Evolutionary conservation across 2,329 filamentous ascomycete species (phyloP), one percentile per base, ranked within the genome.

Genomic region (Alternaria triticina): DNA sequence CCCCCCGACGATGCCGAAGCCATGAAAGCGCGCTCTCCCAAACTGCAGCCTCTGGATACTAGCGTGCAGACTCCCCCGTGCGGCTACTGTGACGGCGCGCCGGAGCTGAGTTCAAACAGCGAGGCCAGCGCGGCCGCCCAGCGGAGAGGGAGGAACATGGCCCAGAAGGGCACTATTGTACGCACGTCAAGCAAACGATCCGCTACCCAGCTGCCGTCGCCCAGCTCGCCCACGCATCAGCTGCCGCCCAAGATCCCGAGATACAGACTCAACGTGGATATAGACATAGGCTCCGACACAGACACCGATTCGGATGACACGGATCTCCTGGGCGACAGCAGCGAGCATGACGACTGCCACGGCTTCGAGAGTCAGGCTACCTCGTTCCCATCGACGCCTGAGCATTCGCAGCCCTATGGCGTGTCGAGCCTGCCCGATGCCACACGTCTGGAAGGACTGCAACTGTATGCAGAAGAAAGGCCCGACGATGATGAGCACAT

Each of bases 41-140:
- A 79, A 64, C 71, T 77, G 44, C 75, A 78, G 66, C 71, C 76
- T 11, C 75, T 79, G 40, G 76, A 79, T 66, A 78, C 77, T 46
- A 74, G 64, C 61, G 75, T 77, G 50, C 74, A 74, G 59, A 71
- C 72, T 3, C 68, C 74, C 46, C 74, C 67, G 62, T 78, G 77
- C 62, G 74, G 73, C 30, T 69, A 77, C 40, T 78, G 76, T 54
- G 74, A 76, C 51, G 57, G 66, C 58, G 69, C 64, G 17, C 59
- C 59, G 9, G 70, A 72, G 43, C 50, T 56, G 54, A 58, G 49
- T 47, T 27, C 66, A 17, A 59, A 46, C 57, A 62, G 57, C 52
- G 68, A 72, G 44, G 65, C 70, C n/a, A 47, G 64, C 54, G 68
- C 60, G 15, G 54, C 65, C 22, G 67, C 65, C 30, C 71, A 66